Evolutionary conservation across 2,329 filamentous ascomycete genomes (phyloP).

Genomic region (Phaeosphaeria sp.): DNA sequence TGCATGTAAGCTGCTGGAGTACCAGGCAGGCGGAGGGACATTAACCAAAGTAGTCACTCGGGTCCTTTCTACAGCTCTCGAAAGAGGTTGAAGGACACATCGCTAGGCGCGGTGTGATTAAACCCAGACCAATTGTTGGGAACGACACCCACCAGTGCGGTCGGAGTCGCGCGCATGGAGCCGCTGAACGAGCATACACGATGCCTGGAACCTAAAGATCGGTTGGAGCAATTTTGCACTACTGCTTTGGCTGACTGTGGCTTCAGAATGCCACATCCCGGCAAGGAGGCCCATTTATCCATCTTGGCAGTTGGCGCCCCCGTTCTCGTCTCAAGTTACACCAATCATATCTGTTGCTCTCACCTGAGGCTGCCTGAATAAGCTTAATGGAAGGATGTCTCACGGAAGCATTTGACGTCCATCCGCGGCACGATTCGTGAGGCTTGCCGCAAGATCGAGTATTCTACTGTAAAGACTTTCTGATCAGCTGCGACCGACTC

Average conservation of each 20-base stretch:
- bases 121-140: neutral
- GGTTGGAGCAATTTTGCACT: neutral
- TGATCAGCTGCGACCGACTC: conserved; percentile 3
- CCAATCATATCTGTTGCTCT: neutral
- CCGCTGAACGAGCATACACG: neutral
- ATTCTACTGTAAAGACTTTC: neutral
- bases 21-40: conserved; percentile 4
- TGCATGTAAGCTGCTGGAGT: neutral
- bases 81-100: conserved; percentile 1
- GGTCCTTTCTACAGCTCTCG: neutral
- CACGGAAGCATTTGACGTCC: conserved; percentile 14
- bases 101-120: neutral
- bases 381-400: conserved; percentile 5
- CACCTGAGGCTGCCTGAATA: neutral
- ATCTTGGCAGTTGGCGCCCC: conserved; percentile 22
- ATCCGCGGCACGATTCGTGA: conserved; percentile 19
- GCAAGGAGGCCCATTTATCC: conserved; percentile 22
- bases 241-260: neutral
- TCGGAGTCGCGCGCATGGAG: neutral
- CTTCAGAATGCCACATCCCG: conserved; percentile 7
- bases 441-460: neutral
- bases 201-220: conserved; percentile 8
- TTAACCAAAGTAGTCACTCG: conserved; percentile 4
- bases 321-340: conserved; percentile 9
- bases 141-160: neutral